phyloP scores from a whole-genome alignment of 1,284 basidiomycete species.

The Irpex rosettiformis region DNA sequence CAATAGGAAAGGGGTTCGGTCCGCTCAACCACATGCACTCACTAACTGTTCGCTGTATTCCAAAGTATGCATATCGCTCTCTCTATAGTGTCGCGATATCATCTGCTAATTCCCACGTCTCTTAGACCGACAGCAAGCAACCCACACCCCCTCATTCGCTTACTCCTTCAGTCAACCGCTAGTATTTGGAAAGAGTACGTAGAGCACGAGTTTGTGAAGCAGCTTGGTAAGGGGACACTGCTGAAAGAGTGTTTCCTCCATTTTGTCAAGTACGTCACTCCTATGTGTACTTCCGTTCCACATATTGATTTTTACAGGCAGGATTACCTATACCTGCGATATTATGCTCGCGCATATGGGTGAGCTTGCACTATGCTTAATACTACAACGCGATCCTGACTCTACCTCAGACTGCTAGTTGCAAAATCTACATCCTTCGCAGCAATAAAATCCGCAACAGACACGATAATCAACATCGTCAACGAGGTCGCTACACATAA shows the following conservation, averaged over 20 bases:
- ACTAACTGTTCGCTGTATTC: constrained; percentile 47
- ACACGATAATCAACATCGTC: constrained; percentile 64
- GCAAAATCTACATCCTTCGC: constrained; percentile 71
- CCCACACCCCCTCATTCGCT: constrained; percentile 68
- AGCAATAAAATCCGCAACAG: constrained; percentile 62
- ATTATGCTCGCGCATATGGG: constrained; percentile 76
- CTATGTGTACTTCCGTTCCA: neutral
- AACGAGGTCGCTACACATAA: constrained; percentile 76
- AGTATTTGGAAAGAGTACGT: constrained; percentile 74
- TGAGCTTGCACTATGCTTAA: constrained; percentile 27
- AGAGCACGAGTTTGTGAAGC: constrained; percentile 79
- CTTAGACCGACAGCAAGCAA: constrained; percentile 54
- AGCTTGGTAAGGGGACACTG: constrained; percentile 72
- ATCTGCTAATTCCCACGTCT: neutral
- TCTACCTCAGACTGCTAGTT: constrained; percentile 57
- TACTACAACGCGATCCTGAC: neutral
- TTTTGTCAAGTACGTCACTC: constrained; percentile 71
- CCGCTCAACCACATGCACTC: constrained; percentile 87
- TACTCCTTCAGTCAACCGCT: constrained; percentile 59
- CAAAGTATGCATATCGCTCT: constrained; percentile 44
- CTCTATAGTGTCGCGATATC: neutral
- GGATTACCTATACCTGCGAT: constrained; percentile 75
- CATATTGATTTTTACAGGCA: constrained; percentile 42
- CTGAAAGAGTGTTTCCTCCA: constrained; percentile 68
- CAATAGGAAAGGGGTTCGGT: constrained; percentile 78